A percentile compares a stretch with the other conserved stretches of the same genome.
Evolutionary conservation across 2,329 filamentous ascomycete genomes (phyloP).

Genomic region (Diaporthe sp.): DNA sequence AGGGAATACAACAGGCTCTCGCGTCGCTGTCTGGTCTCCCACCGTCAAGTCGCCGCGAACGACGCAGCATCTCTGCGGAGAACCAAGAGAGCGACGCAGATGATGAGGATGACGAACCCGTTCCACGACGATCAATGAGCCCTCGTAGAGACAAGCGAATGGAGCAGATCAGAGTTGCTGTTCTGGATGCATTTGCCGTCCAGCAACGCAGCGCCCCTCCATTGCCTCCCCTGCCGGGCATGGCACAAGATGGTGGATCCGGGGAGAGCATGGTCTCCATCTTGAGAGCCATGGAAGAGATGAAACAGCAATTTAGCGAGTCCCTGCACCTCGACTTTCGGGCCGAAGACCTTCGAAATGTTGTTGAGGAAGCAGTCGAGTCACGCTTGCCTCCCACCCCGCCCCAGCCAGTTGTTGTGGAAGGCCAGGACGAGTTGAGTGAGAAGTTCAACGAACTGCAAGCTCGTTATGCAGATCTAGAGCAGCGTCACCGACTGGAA

Average conservation of each 20-base stretch:
- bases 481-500: constrained; percentile 66
- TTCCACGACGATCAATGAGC: constrained; percentile 78
- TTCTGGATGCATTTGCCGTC: constrained; percentile 79
- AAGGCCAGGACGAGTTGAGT: constrained; percentile 61
- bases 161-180: constrained; percentile 82
- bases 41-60: constrained; percentile 72
- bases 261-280: constrained; percentile 63
- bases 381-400: constrained; percentile 67
- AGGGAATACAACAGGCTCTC: constrained; percentile 80
- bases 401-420: constrained; percentile 60
- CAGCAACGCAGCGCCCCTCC: constrained; percentile 61
- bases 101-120: constrained; percentile 81
- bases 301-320: constrained; percentile 67
- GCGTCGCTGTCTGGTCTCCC: constrained; percentile 68
- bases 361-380: constrained; percentile 74
- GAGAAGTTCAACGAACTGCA: constrained; percentile 72
- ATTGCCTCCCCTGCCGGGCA: constrained; percentile 43
- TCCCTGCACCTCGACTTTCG: constrained; percentile 60
- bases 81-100: constrained; percentile 89
- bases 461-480: constrained; percentile 70
- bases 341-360: constrained; percentile 69
- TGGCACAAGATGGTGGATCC: constrained; percentile 45
- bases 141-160: constrained; percentile 83
- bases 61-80: constrained; percentile 81
- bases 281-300: constrained; percentile 75